Base-by-base conservation (phyloP, 495 filamentous ascomycete genomes). In the Daldinia childiae region DNA sequence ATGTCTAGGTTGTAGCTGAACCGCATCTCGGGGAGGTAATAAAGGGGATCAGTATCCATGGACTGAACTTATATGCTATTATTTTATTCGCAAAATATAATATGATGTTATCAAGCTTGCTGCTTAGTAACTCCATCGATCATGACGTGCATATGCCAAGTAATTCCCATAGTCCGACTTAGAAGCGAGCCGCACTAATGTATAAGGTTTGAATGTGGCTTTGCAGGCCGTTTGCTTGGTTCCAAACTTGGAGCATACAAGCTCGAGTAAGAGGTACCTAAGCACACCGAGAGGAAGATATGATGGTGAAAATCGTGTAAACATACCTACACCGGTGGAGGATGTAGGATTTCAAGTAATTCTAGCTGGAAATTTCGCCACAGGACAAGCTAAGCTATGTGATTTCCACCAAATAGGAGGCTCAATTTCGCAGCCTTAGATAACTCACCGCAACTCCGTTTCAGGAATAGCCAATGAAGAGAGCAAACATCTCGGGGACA, bases 91-190 rank as follows among this genome's bases (percentile, higher is more conserved):
- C 3, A 24, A 9, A 24, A 48, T 48, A 24, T n/a, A 12, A 24
- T 19, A 48, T 24, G 17, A 48, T 48, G 43, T 12, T 24, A 24
- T 48, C 12, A 21, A 21, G 9, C 19, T 12, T 29, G 43, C 8
- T 21, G 17, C 19, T 48, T 48, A 48, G 9, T 54, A 30, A 54
- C 27, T 17, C 30, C 26, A 29, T 8, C 24, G 51, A 54, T 27
- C 56, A 56, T 68, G 70, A 68, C 65, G 65, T 73, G 64, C 64
- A 68, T 73, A 61, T 52, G 56, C 61, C 14, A 61, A 57, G 48
- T 41, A 51, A 43, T 26, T 61, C 36, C 45, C 29, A 51, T 30
- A 54, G 26, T 54, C 24, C 24, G 50, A 30, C 27, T 15, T 5
- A 30, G 24, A 54, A 17, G 17, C 17, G 21, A 54, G 24, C 50